phyloP scores from a whole-genome alignment of 495 filamentous ascomycete genomes.

The Penicillium odoratum region DNA sequence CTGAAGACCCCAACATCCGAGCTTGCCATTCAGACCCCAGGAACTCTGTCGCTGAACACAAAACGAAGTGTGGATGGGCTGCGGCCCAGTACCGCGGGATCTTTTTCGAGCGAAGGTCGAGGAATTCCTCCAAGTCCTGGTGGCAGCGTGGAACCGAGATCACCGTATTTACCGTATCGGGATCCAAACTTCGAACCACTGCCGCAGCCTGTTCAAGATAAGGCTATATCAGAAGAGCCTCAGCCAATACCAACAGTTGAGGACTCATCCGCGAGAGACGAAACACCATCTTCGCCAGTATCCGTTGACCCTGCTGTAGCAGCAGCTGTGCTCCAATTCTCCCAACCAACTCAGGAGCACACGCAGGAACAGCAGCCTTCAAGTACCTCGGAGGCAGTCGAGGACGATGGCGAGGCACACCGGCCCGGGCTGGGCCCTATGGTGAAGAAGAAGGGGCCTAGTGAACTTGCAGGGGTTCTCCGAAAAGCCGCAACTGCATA shows the following conservation, averaged over 20 bases:
- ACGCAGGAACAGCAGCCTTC: background rate
- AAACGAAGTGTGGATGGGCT: conserved; percentile 33
- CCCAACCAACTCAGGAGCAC: conserved; percentile 1
- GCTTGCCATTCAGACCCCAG: conserved; percentile 16
- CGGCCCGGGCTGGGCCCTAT: conserved; percentile 86
- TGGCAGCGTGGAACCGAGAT: conserved; percentile 24
- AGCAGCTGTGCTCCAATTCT: conserved; percentile 15
- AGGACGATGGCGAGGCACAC: conserved; percentile 51
- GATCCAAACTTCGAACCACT: conserved; percentile 16
- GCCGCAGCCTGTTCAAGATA: conserved; percentile 16
- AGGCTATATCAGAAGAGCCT: conserved; percentile 3
- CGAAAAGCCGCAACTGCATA: conserved; percentile 83
- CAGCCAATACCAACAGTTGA: conserved; percentile 2
- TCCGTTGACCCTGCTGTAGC: conserved; percentile 16
- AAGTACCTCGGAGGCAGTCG: conserved; percentile 23
- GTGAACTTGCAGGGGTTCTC: conserved; percentile 74
- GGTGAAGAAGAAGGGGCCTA: conserved; percentile 75
- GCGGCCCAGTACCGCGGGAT: conserved; percentile 34
- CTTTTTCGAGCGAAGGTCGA: conserved; percentile 25
- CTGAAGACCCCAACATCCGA: conserved; percentile 18
- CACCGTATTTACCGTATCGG: conserved; percentile 21
- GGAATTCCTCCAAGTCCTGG: conserved; percentile 24
- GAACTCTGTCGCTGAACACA: conserved; percentile 21
- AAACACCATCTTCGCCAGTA: conserved; percentile 9
- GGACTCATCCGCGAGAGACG: conserved; percentile 1